Conservation (phyloP, 2,329 filamentous ascomycete species). For the Fusarium sp. region DNA sequence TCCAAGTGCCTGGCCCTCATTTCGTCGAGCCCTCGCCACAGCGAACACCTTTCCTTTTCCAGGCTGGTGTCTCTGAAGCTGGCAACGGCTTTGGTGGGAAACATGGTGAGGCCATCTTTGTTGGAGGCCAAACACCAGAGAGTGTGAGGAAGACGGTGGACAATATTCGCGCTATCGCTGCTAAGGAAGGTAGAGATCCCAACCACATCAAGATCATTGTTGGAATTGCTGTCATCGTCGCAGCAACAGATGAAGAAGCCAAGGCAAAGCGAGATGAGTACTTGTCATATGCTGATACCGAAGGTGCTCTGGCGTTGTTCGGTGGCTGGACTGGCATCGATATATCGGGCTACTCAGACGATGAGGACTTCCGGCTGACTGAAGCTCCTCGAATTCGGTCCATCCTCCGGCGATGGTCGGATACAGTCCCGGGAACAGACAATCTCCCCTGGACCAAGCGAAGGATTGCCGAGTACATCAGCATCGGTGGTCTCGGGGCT, state of each 20-base stretch:
- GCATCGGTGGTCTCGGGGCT: slow-evolving; percentile 54
- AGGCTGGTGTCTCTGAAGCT: not conserved
- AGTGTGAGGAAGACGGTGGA: not conserved
- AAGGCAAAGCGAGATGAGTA: not conserved
- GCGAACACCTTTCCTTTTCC: not conserved
- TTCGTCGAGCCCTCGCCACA: slow-evolving; percentile 48
- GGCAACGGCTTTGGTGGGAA: not conserved
- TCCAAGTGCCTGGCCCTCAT: slow-evolving; percentile 52
- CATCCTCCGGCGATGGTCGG: not conserved
- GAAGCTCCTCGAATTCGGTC: not conserved
- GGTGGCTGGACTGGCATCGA: not conserved
- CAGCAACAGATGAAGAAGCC: not conserved
- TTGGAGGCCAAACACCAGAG: not conserved
- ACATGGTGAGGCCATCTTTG: not conserved
- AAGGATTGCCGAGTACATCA: slow-evolving; percentile 65
- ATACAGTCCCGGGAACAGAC: slow-evolving; percentile 38
- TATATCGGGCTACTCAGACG: not conserved
- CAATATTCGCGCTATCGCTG: not conserved
- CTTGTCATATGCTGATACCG: not conserved
- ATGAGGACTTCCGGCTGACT: not conserved
- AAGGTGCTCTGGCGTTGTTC: not conserved
- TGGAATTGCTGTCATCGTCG: not conserved
- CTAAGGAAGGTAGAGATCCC: not conserved
- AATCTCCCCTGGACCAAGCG: slow-evolving; percentile 63
- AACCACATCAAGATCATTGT: slow-evolving; percentile 4